Percentiles rank a stretch among this genome's conserved stretches.
These are phyloP conservation scores for Spathaspora girioi DNA, from an alignment of 805 yeast genomes.

Conservation along the genomic window DNA sequence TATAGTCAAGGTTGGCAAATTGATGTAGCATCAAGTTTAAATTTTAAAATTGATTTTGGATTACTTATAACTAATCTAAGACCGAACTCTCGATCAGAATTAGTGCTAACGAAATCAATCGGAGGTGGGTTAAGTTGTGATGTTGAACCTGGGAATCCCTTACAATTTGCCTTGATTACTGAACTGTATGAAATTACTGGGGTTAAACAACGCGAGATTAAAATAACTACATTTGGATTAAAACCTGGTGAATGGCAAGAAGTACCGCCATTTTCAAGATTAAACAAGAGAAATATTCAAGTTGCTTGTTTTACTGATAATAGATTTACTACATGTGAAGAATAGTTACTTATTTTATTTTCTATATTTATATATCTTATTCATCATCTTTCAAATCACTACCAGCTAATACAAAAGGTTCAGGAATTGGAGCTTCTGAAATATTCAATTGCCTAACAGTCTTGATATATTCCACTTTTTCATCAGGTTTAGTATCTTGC, in stretches of 20 bases:
- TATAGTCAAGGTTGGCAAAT: conserved; percentile 8
- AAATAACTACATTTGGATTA: not conserved
- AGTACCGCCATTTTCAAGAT: conserved; percentile 1
- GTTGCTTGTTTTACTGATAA: conserved; percentile 8
- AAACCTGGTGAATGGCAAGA: conserved; percentile 2
- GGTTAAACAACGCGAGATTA: conserved; percentile 3
- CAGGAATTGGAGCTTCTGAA: conserved; percentile 72
- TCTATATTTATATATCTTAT: conserved; percentile 1
- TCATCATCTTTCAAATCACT: conserved; percentile 45
- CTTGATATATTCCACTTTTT: conserved; percentile 64
- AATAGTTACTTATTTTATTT: not conserved
- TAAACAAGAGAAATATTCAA: conserved; percentile 4
- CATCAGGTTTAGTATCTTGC: conserved; percentile 58
- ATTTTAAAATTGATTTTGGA: conserved; percentile 3
- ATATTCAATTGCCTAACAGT: conserved; percentile 78
- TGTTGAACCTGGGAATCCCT: conserved; percentile 3
- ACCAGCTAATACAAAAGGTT: conserved; percentile 62
- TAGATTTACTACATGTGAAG: not conserved
- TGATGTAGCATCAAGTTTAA: conserved; percentile 3
- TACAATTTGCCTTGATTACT: conserved; percentile 6
- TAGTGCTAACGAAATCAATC: not conserved
- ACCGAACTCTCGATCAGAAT: conserved; percentile 3
- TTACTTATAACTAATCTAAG: conserved; percentile 2
- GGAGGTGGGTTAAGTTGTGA: conserved; percentile 7
- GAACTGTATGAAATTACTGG: conserved; percentile 4